These are phyloP conservation scores for Malania oleifera DNA, from an alignment of 164 flowering plant genomes.

Conservation along the genomic window DNA sequence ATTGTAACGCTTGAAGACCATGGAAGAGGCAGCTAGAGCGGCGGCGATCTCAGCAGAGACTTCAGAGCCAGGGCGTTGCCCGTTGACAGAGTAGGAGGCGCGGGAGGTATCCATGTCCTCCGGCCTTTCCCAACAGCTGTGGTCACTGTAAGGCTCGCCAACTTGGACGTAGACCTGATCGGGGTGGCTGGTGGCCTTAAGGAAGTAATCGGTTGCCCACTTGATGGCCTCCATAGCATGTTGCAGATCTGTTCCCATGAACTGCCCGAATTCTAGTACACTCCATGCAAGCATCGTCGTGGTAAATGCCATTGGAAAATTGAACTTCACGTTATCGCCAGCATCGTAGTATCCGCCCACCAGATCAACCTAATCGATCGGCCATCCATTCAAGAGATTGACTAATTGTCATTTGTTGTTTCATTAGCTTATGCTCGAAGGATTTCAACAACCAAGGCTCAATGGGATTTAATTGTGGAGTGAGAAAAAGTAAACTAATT, in stretches of 20 bases:
- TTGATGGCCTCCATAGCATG: slow-evolving; percentile 51
- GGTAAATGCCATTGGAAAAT: slow-evolving; percentile 85
- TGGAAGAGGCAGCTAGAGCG: slow-evolving; percentile 64
- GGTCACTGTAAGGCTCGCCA: slow-evolving; percentile 57
- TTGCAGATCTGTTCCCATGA: slow-evolving; percentile 42
- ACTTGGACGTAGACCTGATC: slow-evolving; percentile 51
- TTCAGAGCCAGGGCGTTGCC: slow-evolving; percentile 55
- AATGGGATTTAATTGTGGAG: no score
- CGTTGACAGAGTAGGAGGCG: slow-evolving; percentile 31
- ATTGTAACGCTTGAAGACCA: slow-evolving; percentile 35
- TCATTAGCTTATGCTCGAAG: no score
- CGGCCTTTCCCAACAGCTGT: slow-evolving; percentile 73
- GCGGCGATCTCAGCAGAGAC: slow-evolving; percentile 74
- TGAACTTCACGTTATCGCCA: slow-evolving; percentile 77
- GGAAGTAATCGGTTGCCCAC: slow-evolving; percentile 78
- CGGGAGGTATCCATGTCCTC: slow-evolving; percentile 84
- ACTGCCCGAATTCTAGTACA: slow-evolving; percentile 44
- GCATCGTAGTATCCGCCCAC: slow-evolving; percentile 88
- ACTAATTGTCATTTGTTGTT: no score
- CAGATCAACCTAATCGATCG: slow-evolving; percentile 49
- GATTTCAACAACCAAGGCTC: no score
- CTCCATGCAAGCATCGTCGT: slow-evolving; percentile 77
- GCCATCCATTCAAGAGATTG: no score
- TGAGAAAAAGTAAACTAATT: no score
- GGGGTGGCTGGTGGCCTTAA: slow-evolving; percentile 52